Evolutionary conservation across 2,329 filamentous ascomycete species (phyloP).

Genomic region (Falciphora oryzae): DNA sequence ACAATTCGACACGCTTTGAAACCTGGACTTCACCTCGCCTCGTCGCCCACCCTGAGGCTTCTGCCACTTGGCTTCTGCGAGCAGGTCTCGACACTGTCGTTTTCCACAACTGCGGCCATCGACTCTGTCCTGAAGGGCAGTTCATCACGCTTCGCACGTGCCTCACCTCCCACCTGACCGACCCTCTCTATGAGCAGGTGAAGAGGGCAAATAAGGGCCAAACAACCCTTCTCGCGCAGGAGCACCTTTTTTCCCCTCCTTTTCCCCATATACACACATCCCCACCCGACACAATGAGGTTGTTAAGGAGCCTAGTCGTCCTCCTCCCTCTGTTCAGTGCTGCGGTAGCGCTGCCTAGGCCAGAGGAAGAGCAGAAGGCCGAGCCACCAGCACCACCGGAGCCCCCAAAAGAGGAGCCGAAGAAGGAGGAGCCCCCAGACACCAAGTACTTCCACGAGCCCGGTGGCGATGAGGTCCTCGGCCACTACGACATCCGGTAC

Average conservation of each 20-base stretch:
- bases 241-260: neutral
- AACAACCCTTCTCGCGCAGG: neutral
- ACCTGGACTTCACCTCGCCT: neutral
- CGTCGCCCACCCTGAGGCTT: neutral
- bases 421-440: conserved; percentile 18
- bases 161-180: neutral
- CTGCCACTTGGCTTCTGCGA: neutral
- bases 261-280: neutral
- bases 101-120: neutral
- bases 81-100: neutral
- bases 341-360: conserved; percentile 4
- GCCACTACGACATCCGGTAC: conserved; percentile 71
- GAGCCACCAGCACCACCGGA: neutral
- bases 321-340: neutral
- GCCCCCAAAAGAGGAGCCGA: neutral
- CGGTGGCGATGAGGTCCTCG: conserved; percentile 51
- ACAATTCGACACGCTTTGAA: neutral
- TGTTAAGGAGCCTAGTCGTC: conserved; percentile 2
- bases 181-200: neutral
- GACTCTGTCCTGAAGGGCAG: neutral
- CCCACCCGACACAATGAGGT: conserved; percentile 4
- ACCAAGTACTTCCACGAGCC: conserved; percentile 64
- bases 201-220: neutral
- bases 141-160: neutral
- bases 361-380: conserved; percentile 4